Evolutionary conservation across 2,329 filamentous ascomycete species (phyloP).

Genomic region (Aureobasidium lini): DNA sequence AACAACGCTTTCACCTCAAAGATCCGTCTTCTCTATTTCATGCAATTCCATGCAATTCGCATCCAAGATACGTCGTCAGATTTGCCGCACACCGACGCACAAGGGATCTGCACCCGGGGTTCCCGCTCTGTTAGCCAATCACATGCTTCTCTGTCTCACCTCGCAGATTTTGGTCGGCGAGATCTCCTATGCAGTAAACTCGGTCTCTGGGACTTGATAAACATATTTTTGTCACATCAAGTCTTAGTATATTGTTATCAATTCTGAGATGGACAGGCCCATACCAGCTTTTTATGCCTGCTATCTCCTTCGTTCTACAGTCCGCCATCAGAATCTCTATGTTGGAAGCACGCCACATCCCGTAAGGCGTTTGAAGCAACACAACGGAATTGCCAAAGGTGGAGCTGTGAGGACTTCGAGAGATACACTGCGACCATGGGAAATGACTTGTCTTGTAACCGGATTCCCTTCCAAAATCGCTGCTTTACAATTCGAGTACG

Average conservation of each 20-base stretch:
- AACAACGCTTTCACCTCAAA: neutral
- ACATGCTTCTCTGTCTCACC: neutral
- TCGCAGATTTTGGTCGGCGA: neutral
- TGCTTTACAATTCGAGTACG: constrained; percentile 88
- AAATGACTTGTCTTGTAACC: constrained; percentile 78
- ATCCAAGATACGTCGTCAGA: constrained; percentile 4
- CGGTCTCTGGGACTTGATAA: neutral
- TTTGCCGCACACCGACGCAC: constrained; percentile 1
- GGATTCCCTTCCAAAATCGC: constrained; percentile 83
- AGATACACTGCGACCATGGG: constrained; percentile 69
- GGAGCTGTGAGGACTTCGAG: constrained; percentile 72
- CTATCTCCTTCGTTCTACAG: constrained; percentile 80
- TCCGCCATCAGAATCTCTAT: constrained; percentile 66
- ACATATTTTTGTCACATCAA: neutral
- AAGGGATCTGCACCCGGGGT: constrained; percentile 6
- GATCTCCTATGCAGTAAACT: neutral
- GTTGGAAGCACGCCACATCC: constrained; percentile 90
- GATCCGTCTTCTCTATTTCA: neutral
- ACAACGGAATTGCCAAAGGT: constrained; percentile 78
- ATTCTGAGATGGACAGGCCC: constrained; percentile 38
- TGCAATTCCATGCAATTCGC: neutral
- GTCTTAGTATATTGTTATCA: neutral
- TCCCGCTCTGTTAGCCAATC: constrained; percentile 8
- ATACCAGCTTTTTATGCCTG: constrained; percentile 90
- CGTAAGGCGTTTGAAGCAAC: constrained; percentile 73